Percentiles rank a stretch among this genome's conserved stretches.
phyloP scores from a whole-genome alignment of 116 monocot genomes.

The Posidonia oceanica region DNA sequence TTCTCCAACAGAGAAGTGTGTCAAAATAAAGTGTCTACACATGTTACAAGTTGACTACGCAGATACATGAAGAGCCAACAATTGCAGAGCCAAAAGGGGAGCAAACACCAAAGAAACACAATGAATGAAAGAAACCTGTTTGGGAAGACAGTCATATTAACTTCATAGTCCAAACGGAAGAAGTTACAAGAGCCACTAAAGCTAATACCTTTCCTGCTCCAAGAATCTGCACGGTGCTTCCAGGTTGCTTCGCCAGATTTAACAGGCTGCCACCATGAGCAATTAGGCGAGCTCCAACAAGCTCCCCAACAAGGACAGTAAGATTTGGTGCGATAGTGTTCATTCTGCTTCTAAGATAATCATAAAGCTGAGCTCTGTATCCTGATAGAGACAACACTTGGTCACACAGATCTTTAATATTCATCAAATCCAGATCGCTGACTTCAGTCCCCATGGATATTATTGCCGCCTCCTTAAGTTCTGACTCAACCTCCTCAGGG shows the following conservation, averaged over 20 bases:
- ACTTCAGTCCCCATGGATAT: constrained; percentile 99
- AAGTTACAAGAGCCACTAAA: too few relatives aligned
- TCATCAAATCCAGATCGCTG: constrained; percentile 64
- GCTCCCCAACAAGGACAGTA: constrained; percentile 91
- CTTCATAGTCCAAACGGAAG: too few relatives aligned
- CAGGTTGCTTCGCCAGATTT: constrained; percentile 88
- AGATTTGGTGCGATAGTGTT: constrained; percentile 94
- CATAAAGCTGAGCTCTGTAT: constrained; percentile 75
- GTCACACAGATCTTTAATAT: constrained; percentile 75
- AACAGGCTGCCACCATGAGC: constrained; percentile 91
- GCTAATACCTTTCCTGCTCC: constrained; percentile 75
- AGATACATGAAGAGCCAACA: too few relatives aligned
- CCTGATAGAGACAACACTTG: constrained; percentile 88
- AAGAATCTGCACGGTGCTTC: constrained; percentile 95
- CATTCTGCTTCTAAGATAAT: constrained; percentile 87
- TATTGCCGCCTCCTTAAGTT: constrained; percentile 66
- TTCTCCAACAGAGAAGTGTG: too few relatives aligned
- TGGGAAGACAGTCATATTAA: too few relatives aligned
- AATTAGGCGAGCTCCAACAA: constrained; percentile 96
- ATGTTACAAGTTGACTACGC: too few relatives aligned
- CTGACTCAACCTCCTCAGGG: constrained; percentile 63
- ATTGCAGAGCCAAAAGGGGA: too few relatives aligned
- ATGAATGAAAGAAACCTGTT: too few relatives aligned
- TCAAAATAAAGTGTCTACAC: too few relatives aligned
- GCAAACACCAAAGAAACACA: too few relatives aligned